A percentile compares a stretch with the other conserved stretches of the same genome.
These are phyloP conservation scores for Cyberlindnera subsufficiens DNA, from an alignment of 805 yeast species.

Conservation along the genomic window DNA sequence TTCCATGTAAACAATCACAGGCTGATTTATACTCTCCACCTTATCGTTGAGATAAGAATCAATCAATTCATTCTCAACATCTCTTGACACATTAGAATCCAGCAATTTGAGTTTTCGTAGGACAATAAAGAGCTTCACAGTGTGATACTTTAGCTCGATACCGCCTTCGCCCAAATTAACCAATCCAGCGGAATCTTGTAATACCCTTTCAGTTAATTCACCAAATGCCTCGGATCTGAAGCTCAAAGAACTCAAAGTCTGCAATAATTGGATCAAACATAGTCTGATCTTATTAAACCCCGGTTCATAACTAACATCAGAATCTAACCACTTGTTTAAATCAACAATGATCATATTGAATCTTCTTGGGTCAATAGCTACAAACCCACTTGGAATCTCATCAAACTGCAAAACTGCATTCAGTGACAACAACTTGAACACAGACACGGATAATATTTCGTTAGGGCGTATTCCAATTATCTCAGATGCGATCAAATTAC, in stretches of 20 bases:
- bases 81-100: slow-evolving; percentile 30
- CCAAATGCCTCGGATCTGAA: slow-evolving; percentile 28
- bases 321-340: slow-evolving; percentile 52
- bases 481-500: slow-evolving; percentile 62
- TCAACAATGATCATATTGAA: slow-evolving; percentile 54
- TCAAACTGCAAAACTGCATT: slow-evolving; percentile 31
- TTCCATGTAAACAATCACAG: slow-evolving; percentile 30
- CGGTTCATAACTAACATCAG: slow-evolving; percentile 54
- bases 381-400: slow-evolving; percentile 23
- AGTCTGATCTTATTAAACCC: slow-evolving; percentile 47
- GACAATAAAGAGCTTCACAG: slow-evolving; percentile 37
- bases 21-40: slow-evolving; percentile 23
- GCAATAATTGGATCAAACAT: slow-evolving; percentile 32
- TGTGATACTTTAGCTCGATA: slow-evolving; percentile 38
- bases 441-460: slow-evolving; percentile 38
- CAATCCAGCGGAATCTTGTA: slow-evolving; percentile 40
- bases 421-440: slow-evolving; percentile 42
- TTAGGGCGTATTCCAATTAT: slow-evolving; percentile 45
- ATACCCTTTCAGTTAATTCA: slow-evolving; percentile 31
- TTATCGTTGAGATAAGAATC: slow-evolving; percentile 33
- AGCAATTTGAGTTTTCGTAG: slow-evolving; percentile 23
- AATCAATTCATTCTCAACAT: slow-evolving; percentile 32
- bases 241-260: slow-evolving; percentile 31
- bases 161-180: slow-evolving; percentile 31
- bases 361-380: slow-evolving; percentile 27